Percentiles rank a stretch among this genome's conserved stretches.
These are phyloP conservation scores for Rusavskia elegans DNA, from an alignment of 495 filamentous ascomycete species.

Conservation along the genomic window DNA sequence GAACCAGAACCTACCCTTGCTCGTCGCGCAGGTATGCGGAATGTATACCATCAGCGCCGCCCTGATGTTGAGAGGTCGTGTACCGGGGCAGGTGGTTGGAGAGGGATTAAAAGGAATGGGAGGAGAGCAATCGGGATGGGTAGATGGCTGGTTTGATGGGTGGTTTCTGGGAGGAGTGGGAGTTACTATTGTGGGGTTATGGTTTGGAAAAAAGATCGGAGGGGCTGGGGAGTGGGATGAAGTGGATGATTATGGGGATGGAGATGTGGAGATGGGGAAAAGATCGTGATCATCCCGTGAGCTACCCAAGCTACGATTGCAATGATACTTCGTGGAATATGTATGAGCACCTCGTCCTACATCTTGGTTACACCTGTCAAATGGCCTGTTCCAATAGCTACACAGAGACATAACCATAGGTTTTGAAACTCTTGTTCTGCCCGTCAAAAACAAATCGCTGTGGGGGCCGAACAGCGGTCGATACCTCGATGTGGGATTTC, in stretches of 20 bases:
- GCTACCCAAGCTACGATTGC: no score
- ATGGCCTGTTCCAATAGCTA: no score
- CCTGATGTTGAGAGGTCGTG: slow-evolving; percentile 53
- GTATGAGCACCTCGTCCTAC: no score
- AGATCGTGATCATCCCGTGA: slow-evolving; percentile 11
- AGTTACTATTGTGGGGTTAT: slow-evolving; percentile 48
- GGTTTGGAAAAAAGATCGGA: slow-evolving; percentile 45
- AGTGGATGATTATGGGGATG: slow-evolving; percentile 40
- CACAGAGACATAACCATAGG: no score
- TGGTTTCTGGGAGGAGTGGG: slow-evolving; percentile 55
- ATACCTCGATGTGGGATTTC: no score
- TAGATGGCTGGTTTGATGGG: slow-evolving; percentile 77
- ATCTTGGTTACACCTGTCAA: no score
- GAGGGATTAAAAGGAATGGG: slow-evolving; percentile 57
- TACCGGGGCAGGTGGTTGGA: slow-evolving; percentile 53
- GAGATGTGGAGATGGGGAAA: slow-evolving; percentile 54
- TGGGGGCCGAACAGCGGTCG: no score
- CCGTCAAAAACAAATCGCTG: no score
- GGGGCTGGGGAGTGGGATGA: slow-evolving; percentile 33
- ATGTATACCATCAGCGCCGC: slow-evolving; percentile 68
- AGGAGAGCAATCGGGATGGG: slow-evolving; percentile 48
- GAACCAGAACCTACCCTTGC: slow-evolving; percentile 52
- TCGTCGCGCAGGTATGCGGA: slow-evolving; percentile 59
- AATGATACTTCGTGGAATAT: no score
- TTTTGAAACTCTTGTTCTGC: no score